Conservation (phyloP, 495 filamentous ascomycete species). For the Letharia lupina region DNA sequence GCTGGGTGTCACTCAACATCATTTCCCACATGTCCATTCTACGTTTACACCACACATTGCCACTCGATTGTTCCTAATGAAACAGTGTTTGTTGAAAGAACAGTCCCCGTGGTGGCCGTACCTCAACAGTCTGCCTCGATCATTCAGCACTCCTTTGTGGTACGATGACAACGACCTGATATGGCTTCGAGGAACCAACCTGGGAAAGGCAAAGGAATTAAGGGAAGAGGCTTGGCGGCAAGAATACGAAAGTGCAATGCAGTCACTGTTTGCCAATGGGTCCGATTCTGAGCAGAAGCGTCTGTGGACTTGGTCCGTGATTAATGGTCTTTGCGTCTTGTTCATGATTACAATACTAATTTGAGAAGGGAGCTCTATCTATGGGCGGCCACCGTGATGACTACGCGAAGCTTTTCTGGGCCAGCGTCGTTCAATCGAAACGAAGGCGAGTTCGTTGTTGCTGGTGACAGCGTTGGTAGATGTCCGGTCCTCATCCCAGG, state of each 20-base stretch:
- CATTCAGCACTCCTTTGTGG: slow-evolving; percentile 50
- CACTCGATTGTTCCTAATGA: slow-evolving; percentile 47
- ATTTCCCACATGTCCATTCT: slow-evolving; percentile 8
- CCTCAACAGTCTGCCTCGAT: slow-evolving; percentile 47
- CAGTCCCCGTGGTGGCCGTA: slow-evolving; percentile 58
- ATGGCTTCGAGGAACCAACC: slow-evolving; percentile 53
- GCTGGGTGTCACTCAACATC: slow-evolving; percentile 9
- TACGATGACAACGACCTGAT: slow-evolving; percentile 48
- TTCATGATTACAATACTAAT: not conserved
- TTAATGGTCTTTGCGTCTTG: not conserved
- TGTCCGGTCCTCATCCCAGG: slow-evolving; percentile 50
- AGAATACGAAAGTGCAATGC: slow-evolving; percentile 40
- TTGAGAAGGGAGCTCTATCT: slow-evolving; percentile 49
- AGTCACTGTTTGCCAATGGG: slow-evolving; percentile 25
- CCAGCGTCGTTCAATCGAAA: slow-evolving; percentile 12
- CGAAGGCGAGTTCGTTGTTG: not conserved
- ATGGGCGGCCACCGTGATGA: slow-evolving; percentile 57
- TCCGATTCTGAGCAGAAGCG: not conserved
- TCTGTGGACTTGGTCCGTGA: slow-evolving; percentile 19
- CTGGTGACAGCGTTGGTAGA: not conserved
- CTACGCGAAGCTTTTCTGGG: slow-evolving; percentile 45
- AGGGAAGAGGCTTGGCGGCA: slow-evolving; percentile 38
- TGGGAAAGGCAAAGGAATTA: slow-evolving; percentile 40
- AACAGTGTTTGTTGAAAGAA: slow-evolving; percentile 42
- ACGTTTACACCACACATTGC: slow-evolving; percentile 13